Base-by-base conservation (phyloP, 2,329 filamentous ascomycete species). In the Nothopassalora personata region DNA sequence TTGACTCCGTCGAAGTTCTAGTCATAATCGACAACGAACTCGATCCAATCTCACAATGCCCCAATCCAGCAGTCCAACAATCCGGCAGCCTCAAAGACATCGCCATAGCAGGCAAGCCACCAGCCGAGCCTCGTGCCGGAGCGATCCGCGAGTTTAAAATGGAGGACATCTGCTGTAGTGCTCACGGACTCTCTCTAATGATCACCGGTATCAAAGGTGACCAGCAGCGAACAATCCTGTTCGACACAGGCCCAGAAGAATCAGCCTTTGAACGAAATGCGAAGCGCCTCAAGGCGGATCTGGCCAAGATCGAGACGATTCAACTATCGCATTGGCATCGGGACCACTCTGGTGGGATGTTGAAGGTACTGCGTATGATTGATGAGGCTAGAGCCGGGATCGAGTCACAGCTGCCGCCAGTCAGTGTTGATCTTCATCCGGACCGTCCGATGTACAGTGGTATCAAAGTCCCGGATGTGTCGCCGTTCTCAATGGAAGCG, bases 21-120 rank as follows among this genome's bases (percentile, higher is more conserved):
- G 65, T 66, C 27, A 66, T 69, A 27, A 62, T 69, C 34, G 67
- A 69, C 61, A 69, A 69, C 49, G 67, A 69, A 54, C 61, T 69
- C 23, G 66, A 70, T 53, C 67, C 67, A 18, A 68, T 68, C 51
- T 68, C 67, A 18, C 61, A 63, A 18, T 62, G 53, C 30, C 67
- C 62, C 3, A 66, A 66, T 19, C 49, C 54, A 8, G 56, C 58
- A n/a, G 61, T 68, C 8, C 39, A 59, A 11, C 66, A 69, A 53
- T 53, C 53, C 31, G 66, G 67, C 23, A 58, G 54, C 27, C 53
- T 70, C 10, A 65, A 57, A 61, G 66, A 68, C 15, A 64, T 69
- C 31, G 63, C 62, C 23, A 43, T 63, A 34, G 49, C 54, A 46
- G 60, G 60, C 2, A 30, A 58, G 30, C 28, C 58, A 31, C 30